These are phyloP conservation scores for Cercospora berteroae DNA, from an alignment of 2,329 filamentous ascomycete species.

Conservation along the genomic window DNA sequence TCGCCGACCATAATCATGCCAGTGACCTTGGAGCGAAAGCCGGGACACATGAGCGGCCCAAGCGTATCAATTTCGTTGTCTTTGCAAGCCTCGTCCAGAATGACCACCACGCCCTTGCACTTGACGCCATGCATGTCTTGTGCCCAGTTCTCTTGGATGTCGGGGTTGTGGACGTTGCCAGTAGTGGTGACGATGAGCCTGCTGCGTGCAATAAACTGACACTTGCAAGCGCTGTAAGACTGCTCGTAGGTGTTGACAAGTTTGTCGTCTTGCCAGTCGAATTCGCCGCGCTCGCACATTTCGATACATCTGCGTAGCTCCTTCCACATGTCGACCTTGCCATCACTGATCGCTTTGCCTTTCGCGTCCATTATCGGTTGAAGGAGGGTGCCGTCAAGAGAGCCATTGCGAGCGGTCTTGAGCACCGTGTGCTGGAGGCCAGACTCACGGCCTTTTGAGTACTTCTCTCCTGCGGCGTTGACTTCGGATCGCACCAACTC, in stretches of 20 bases:
- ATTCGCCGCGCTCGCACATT: conserved; percentile 14
- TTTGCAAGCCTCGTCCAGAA: conserved; percentile 27
- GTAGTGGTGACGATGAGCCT: conserved; percentile 26
- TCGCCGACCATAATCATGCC: conserved; percentile 26
- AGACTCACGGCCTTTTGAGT: conserved; percentile 12
- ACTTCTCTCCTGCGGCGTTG: conserved; percentile 15
- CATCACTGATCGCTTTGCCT: not conserved
- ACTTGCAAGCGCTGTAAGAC: conserved; percentile 22
- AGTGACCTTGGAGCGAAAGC: conserved; percentile 19
- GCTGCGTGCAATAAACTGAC: conserved; percentile 14
- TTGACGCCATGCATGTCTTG: conserved; percentile 15
- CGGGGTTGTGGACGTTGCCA: conserved; percentile 20
- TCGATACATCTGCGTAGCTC: conserved; percentile 17
- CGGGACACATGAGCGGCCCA: conserved; percentile 15
- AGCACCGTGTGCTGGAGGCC: conserved; percentile 19
- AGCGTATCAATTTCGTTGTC: conserved; percentile 25
- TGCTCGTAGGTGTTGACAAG: conserved; percentile 17
- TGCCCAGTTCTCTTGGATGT: conserved; percentile 23
- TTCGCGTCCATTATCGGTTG: not conserved
- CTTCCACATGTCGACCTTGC: conserved; percentile 19
- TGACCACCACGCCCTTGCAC: conserved; percentile 19
- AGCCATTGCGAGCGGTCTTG: conserved; percentile 7
- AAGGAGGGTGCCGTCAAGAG: not conserved
- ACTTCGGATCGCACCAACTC: conserved; percentile 21
- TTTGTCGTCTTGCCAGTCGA: conserved; percentile 15